These are phyloP conservation scores for Penicillium sp. DNA, from an alignment of 2,329 filamentous ascomycete genomes.

Conservation along the genomic window DNA sequence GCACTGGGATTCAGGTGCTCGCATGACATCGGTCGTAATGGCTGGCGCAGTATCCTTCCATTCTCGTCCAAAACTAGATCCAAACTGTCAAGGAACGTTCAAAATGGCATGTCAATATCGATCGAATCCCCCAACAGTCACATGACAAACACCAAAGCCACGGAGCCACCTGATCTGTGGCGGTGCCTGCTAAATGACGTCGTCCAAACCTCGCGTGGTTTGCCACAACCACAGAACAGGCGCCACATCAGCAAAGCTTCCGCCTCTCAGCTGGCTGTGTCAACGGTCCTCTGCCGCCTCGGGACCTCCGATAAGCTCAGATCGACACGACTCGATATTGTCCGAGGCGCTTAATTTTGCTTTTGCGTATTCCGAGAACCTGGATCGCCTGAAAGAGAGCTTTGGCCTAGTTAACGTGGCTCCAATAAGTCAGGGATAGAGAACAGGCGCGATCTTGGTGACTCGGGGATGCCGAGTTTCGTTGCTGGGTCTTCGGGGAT, in stretches of 20 bases:
- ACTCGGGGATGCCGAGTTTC: not conserved
- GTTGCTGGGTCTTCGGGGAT: not conserved
- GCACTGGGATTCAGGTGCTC: too few relatives aligned
- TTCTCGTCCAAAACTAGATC: not conserved
- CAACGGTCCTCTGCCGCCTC: not conserved
- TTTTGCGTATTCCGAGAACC: not conserved
- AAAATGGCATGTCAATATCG: not conserved
- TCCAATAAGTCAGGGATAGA: not conserved
- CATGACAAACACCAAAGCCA: not conserved
- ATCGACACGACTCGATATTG: constrained; percentile 6
- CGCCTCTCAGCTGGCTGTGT: constrained; percentile 19
- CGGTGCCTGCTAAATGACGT: constrained; percentile 12
- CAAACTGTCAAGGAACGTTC: not conserved
- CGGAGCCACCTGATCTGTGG: constrained; percentile 6
- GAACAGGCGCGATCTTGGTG: not conserved
- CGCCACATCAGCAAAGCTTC: constrained; percentile 15
- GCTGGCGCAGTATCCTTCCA: not conserved
- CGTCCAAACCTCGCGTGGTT: not conserved
- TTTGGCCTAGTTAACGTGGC: constrained; percentile 6
- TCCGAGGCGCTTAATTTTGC: constrained; percentile 8
- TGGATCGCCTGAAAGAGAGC: not conserved
- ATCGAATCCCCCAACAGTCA: not conserved
- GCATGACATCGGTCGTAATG: not conserved
- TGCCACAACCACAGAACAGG: constrained; percentile 10
- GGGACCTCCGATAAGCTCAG: constrained; percentile 17